Percentiles rank a stretch among this genome's conserved stretches.
Evolutionary conservation across 306 rosid genomes (phyloP).

Genomic region (Quercus variabilis): DNA sequence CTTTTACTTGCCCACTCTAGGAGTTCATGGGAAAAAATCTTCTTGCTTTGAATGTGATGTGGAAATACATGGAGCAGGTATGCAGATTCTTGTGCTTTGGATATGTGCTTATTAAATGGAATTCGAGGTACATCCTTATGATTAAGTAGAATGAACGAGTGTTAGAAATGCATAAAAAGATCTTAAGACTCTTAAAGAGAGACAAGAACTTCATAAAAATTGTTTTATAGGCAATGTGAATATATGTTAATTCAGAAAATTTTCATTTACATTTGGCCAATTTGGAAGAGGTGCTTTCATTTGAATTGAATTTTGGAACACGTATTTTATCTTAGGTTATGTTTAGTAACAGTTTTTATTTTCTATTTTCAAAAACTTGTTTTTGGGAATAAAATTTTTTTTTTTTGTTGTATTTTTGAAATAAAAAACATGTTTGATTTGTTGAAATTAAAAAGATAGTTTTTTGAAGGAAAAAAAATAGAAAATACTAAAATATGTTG

Average conservation of each 20-base stretch:
- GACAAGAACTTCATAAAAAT: background rate
- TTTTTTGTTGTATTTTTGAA: no score
- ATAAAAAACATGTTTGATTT: no score
- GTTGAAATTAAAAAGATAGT: no score
- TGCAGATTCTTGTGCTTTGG: conserved; percentile 6
- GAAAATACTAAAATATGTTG: no score
- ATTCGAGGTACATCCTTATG: background rate
- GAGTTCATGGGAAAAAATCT: conserved; percentile 97
- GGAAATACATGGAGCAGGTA: conserved; percentile 99
- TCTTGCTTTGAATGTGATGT: conserved; percentile 96
- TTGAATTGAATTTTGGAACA: background rate
- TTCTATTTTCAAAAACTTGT: no score
- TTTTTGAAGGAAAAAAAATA: no score
- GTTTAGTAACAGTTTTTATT: no score
- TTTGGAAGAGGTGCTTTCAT: background rate
- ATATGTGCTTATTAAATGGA: background rate
- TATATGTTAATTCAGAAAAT: background rate
- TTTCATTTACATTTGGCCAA: background rate
- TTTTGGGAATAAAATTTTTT: no score
- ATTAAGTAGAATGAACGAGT: background rate
- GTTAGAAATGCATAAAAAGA: background rate
- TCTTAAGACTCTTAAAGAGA: background rate
- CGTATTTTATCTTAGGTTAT: background rate
- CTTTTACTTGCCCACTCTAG: conserved; percentile 35
- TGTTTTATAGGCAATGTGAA: background rate